Evolutionary conservation across 2,329 filamentous ascomycete genomes (phyloP), one percentile per base, ranked within the genome.

Genomic region (Mycosphaerella arachidis): DNA sequence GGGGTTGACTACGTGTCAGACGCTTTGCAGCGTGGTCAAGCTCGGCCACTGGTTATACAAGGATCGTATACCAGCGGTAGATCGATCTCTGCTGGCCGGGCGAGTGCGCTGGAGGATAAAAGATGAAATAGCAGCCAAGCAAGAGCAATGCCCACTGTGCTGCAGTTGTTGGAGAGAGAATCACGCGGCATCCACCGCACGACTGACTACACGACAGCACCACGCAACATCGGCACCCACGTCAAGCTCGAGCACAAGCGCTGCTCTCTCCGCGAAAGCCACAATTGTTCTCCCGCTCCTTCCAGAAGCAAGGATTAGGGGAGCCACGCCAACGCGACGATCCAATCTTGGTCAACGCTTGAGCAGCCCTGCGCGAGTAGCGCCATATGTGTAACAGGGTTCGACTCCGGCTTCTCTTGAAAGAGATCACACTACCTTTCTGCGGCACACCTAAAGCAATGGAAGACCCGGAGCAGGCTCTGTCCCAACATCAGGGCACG

Each of bases 1-100:
- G 37, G 37, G 16, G 1, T 1, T 31, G 10, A 24, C 31, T 40
- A 31, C 20, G 51, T 37, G 37, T 24, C n/a, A 43, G 29, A 43
- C 35, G 53, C 30, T 29, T 46, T 33, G 27, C 27, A 6, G 33
- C 2, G 53, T 12, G 30, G 35, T 37, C 30, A 6, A 46, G 43
- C 35, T 54, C 52, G 52, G 52, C 40, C 52, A 54, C 16, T 54
- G 52, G 31, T 54, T 40, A 55, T 46, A 37, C 53, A 55, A 46
- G 53, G 53, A 55, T 46, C 20, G 31, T 43, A 18, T 43, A 43
- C 16, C 5, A 13, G 13, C 40, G 13, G n/a, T 43, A 10, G 8
- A 43, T 43, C 40, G 40, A n/a, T 43, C 16, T 18, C 40, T n/a
- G 8, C 13, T 1, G 40, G 40, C 5, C 13, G 24, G 24, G 24